Evolutionary conservation across 2,329 filamentous ascomycete species (phyloP).

Genomic region (Purpureocillium lavendulum): DNA sequence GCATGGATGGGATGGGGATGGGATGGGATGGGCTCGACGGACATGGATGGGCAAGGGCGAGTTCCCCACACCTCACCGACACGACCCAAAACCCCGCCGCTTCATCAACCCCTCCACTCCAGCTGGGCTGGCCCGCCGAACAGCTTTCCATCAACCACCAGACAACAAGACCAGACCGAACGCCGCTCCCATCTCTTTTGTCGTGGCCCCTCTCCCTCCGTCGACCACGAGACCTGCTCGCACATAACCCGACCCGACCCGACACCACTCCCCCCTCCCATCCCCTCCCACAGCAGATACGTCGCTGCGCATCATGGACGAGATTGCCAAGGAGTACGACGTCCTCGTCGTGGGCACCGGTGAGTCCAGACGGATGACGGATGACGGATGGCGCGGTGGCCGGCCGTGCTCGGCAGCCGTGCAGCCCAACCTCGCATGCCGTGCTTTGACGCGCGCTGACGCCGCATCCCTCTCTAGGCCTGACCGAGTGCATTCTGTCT

Average conservation of each 20-base stretch:
- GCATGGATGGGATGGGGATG: too few relatives aligned
- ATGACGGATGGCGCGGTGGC: too few relatives aligned
- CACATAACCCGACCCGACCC: too few relatives aligned
- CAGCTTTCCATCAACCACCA: not conserved
- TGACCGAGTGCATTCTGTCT: slow-evolving; percentile 98
- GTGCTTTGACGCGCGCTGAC: slow-evolving; percentile 10
- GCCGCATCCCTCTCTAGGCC: slow-evolving; percentile 44
- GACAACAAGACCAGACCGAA: too few relatives aligned
- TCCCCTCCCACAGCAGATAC: slow-evolving; percentile 6
- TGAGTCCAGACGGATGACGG: too few relatives aligned
- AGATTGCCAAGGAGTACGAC: slow-evolving; percentile 98
- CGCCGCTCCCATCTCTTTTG: too few relatives aligned
- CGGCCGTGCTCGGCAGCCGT: too few relatives aligned
- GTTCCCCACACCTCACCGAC: slow-evolving; percentile 11
- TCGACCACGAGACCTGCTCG: too few relatives aligned
- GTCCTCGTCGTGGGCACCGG: slow-evolving; percentile 97
- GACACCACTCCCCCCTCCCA: not conserved
- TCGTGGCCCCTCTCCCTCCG: too few relatives aligned
- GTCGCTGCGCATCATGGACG: slow-evolving; percentile 63
- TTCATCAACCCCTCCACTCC: slow-evolving; percentile 15
- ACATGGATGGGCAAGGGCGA: too few relatives aligned
- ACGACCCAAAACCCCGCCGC: slow-evolving; percentile 17
- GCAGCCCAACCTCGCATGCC: too few relatives aligned
- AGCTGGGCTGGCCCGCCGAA: not conserved
- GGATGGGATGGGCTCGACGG: too few relatives aligned